Percentiles rank a stretch among this genome's conserved stretches.
phyloP scores from a whole-genome alignment of 2,329 filamentous ascomycete genomes.

The Colletotrichum costaricense region DNA sequence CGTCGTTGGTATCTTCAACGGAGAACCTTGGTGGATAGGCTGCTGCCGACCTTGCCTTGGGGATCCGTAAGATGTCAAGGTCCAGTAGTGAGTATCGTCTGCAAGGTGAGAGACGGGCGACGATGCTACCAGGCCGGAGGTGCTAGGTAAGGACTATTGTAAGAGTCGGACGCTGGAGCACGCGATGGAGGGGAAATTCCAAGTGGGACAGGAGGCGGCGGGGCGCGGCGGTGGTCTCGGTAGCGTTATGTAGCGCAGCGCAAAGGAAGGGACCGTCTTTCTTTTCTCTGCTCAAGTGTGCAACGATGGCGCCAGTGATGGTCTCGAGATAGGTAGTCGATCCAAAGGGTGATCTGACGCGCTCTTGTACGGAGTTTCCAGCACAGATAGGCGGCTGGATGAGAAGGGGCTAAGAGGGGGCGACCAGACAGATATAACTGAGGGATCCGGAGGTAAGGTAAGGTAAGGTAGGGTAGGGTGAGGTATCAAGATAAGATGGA shows the following conservation, averaged over 20 bases:
- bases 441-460: background rate
- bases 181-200: background rate
- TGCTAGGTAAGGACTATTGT: background rate
- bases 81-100: background rate
- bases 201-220: constrained; percentile 3
- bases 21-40: background rate
- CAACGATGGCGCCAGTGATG: constrained; percentile 19
- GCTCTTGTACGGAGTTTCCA: background rate
- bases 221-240: constrained; percentile 6
- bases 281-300: background rate
- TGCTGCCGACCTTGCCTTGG: background rate
- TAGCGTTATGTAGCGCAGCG: constrained; percentile 2
- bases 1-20: background rate
- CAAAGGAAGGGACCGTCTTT: background rate
- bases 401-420: background rate
- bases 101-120: background rate
- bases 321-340: background rate
- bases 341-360: background rate
- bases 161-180: background rate
- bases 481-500: background rate
- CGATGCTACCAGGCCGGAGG: background rate
- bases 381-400: constrained; percentile 6
- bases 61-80: background rate
- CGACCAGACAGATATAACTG: background rate
- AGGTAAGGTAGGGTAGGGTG: background rate